phyloP scores from a whole-genome alignment of 148 eudicot species.

The Camellia sinensis region DNA sequence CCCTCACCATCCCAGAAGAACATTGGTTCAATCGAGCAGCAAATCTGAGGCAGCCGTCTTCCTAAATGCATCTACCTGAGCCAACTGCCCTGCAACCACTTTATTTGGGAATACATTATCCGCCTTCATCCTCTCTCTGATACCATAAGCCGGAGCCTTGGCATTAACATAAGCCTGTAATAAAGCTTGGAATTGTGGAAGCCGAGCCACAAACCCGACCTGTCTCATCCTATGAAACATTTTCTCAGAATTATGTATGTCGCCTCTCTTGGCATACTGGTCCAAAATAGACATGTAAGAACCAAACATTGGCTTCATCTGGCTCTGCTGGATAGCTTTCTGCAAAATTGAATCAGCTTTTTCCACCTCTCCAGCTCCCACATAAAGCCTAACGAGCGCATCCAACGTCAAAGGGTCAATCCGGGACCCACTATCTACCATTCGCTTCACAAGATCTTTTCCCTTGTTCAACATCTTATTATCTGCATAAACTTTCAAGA shows the following conservation, averaged over 20 bases:
- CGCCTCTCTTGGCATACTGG: slow-evolving; percentile 70
- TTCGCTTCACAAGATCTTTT: slow-evolving; percentile 65
- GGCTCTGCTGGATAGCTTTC: slow-evolving; percentile 47
- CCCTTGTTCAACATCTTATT: slow-evolving; percentile 79
- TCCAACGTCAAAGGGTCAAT: slow-evolving; percentile 80
- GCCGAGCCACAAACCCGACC: slow-evolving; percentile 56
- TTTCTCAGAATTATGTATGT: slow-evolving; percentile 77
- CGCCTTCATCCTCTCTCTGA: slow-evolving; percentile 81
- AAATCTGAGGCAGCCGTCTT: slow-evolving; percentile 50
- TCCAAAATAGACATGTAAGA: slow-evolving; percentile 58
- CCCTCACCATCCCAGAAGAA: not conserved
- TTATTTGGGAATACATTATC: slow-evolving; percentile 70
- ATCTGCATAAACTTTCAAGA: slow-evolving; percentile 66
- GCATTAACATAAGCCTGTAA: slow-evolving; percentile 56
- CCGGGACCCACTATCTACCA: slow-evolving; percentile 56
- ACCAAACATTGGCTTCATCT: slow-evolving; percentile 48
- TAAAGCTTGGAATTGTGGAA: slow-evolving; percentile 44
- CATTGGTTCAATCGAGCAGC: slow-evolving; percentile 55
- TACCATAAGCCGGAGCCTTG: slow-evolving; percentile 74
- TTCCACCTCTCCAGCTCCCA: slow-evolving; percentile 78
- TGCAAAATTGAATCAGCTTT: slow-evolving; percentile 70
- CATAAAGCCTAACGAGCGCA: slow-evolving; percentile 68
- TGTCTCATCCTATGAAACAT: slow-evolving; percentile 68
- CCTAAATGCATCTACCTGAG: slow-evolving; percentile 56
- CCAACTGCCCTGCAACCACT: slow-evolving; percentile 39